Evolutionary conservation across 108 stramenopile genomes (phyloP), one percentile per base, ranked within the genome.

Genomic region (Cyclotella distinguenda): DNA sequence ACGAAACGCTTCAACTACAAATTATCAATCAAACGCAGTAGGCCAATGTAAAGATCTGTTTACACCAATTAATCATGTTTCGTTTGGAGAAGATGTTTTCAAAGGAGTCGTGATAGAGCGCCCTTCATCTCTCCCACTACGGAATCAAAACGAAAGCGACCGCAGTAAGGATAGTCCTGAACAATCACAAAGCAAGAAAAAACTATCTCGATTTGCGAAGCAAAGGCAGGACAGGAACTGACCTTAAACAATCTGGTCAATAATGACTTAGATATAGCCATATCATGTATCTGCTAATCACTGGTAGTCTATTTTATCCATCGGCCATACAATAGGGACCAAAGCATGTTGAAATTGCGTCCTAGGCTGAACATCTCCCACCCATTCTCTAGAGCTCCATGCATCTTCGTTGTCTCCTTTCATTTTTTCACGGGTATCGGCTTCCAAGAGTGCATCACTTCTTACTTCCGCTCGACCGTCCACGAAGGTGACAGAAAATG

Each of bases 321-420:
- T 22, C 26, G 91, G 83, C 91, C 88, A 89, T 18, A 89, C 83
- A 59, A 89, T 87, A 18, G 91, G 91, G 25, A 93, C 87, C 15
- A 79, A 68, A 16, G 72, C 54, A 78, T 93, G 88, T 27, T 49
- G 31, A 67, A 89, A 87, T 34, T 68, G 53, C 9, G 60, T 40
- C 42, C 81, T 65, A 0, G 83, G 78, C 27, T 73, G 40, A 28
- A 87, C 78, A 51, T 84, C 56, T 6, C 26, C 27, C 13, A 86
- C 80, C 91, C 91, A 93, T 0, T 81, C 80, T 36, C 68, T 51
- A 55, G 87, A 93, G 36, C 85, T 85, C 84, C 86, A 88, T 9
- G 46, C 48, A 72, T 93, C 91, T 73, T 93, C 91, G 45, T 85
- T 84, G 40, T 93, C 88, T 22, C 87, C 88, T 36, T 66, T 64